Percentiles rank a stretch among this genome's conserved stretches.
These are phyloP conservation scores for Xylariales sp. DNA, from an alignment of 2,329 filamentous ascomycete species.

Conservation along the genomic window DNA sequence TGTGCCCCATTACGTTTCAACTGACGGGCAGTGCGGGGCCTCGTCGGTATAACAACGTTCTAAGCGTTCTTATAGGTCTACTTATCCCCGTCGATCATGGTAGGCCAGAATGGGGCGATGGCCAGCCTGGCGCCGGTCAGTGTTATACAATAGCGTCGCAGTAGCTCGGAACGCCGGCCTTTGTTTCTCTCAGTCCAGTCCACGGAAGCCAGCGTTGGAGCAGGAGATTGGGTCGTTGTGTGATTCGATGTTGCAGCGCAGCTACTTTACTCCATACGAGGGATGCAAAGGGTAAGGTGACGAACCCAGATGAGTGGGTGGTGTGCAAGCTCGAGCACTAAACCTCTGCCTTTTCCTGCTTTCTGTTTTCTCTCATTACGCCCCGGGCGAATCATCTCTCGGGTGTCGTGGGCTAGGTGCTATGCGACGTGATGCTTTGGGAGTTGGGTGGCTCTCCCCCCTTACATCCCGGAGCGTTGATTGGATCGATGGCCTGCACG, in stretches of 20 bases:
- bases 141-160: constrained; percentile 2
- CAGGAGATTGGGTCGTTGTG: neutral
- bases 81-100: too few species aligned
- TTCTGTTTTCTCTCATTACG: neutral
- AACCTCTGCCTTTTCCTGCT: too few species aligned
- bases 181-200: neutral
- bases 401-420: neutral
- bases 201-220: neutral
- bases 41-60: too few species aligned
- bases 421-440: constrained; percentile 1
- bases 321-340: too few species aligned
- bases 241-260: neutral
- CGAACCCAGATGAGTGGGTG: neutral
- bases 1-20: too few species aligned
- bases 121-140: neutral
- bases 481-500: neutral
- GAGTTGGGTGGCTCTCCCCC: neutral
- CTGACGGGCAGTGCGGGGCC: too few species aligned
- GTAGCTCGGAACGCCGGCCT: constrained; percentile 6
- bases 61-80: too few species aligned
- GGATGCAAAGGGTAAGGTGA: neutral
- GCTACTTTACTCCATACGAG: too few species aligned
- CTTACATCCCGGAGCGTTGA: neutral
- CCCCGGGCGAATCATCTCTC: neutral
- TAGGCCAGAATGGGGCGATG: too few species aligned